Base-by-base conservation (phyloP, 495 filamentous ascomycete genomes). In the Penicillium lagena region DNA sequence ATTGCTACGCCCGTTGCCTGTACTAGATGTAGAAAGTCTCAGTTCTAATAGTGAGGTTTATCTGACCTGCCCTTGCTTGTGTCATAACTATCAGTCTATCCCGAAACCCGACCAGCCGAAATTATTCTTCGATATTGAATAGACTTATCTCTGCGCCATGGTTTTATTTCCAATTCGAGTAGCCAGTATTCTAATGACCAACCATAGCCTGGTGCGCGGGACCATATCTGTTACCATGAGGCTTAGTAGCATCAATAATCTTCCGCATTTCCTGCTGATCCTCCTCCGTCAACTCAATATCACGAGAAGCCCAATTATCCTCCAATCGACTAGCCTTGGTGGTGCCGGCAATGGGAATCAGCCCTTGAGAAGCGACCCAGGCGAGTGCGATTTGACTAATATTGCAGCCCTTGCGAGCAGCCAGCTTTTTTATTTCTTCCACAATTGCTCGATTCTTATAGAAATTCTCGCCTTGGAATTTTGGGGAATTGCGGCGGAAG, bases 391-490 rank as follows among this genome's bases (percentile, higher is more conserved):
- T 60, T 38, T 74, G 68, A 5, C 63, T 59, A 12, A 63, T 54
- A 0, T 55, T 57, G 54, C 64, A 67, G 7, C 62, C 63, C 46
- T 69, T 72, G 10, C 51, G 49, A 11, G 48, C 30, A 7, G 71
- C 67, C 11, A 75, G 56, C 40, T 62, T 62, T 49, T 69, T 68
- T 28, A 71, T 66, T 35, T 70, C 64, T 1, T 71, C 66, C 6
- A 73, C 67, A 33, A 75, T 71, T 14, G 56, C 62, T 11, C 43
- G 50, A 42, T 75, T 75, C 47, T 69, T 70, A 54, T 70, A 72
- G 50, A 75, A 75, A 46, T 75, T 75, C 10, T 75, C 71, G 17
- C 68, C 68, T 52, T 75, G 70, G 47, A 75, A 75, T 40, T 73
- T 73, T 14, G 71, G 70, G 5, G 45, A 40, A 0, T 7, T 52